phyloP scores from a whole-genome alignment of 768 basidiomycete species.

The Rossbeevera mucosa region DNA sequence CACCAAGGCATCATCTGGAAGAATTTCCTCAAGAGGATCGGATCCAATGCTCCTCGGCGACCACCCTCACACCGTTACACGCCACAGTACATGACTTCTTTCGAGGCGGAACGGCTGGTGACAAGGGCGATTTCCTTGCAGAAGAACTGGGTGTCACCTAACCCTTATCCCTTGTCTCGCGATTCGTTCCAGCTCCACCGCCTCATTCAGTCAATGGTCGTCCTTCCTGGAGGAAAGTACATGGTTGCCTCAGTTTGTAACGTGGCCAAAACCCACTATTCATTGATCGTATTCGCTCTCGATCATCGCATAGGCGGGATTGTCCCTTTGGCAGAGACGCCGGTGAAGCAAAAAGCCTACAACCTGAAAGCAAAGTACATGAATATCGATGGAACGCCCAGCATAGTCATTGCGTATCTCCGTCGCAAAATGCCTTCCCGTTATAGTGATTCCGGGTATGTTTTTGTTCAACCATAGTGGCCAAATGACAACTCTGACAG shows the following conservation, averaged over 20 bases:
- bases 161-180: slow-evolving; percentile 30
- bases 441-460: slow-evolving; percentile 16
- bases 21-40: slow-evolving; percentile 50
- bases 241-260: slow-evolving; percentile 58
- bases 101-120: slow-evolving; percentile 53
- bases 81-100: slow-evolving; percentile 27
- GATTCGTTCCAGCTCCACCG: slow-evolving; percentile 28
- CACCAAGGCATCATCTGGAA: slow-evolving; percentile 71
- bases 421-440: slow-evolving; percentile 33
- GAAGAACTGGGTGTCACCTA: slow-evolving; percentile 49
- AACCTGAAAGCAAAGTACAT: slow-evolving; percentile 59
- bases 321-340: slow-evolving; percentile 46
- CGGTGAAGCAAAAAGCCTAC: slow-evolving; percentile 49
- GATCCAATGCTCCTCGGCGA: slow-evolving; percentile 55
- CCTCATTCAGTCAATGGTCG: slow-evolving; percentile 48
- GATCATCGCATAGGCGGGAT: slow-evolving; percentile 45
- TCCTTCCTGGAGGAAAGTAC: slow-evolving; percentile 66
- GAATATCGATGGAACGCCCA: slow-evolving; percentile 38
- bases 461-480: neutral
- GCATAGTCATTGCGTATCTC: slow-evolving; percentile 55
- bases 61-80: slow-evolving; percentile 54
- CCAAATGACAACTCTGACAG: slow-evolving; percentile 1
- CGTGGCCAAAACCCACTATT: slow-evolving; percentile 39
- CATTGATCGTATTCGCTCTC: slow-evolving; percentile 49
- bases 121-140: slow-evolving; percentile 56